Conservation (phyloP, 257 asterid species). For the Paraleonurus japonicus region DNA sequence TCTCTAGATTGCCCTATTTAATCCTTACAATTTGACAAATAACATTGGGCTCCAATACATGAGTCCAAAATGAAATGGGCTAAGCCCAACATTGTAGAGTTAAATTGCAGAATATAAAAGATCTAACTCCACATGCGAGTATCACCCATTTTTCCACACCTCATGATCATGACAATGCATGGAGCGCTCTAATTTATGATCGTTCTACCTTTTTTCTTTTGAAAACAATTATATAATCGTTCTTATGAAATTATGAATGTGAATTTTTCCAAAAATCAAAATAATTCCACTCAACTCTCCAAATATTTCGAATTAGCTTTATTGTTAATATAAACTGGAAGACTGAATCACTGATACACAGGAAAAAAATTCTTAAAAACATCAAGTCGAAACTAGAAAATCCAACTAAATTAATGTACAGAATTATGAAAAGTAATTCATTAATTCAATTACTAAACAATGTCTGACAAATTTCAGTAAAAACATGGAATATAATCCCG, state of each 20-base stretch:
- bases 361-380: background rate
- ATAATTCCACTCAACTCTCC: background rate
- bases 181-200: background rate
- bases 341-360: background rate
- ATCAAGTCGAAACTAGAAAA: background rate
- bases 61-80: no score
- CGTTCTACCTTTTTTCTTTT: no score
- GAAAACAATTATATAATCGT: no score
- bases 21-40: no score
- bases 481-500: slow-evolving; percentile 50
- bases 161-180: no score
- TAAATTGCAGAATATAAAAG: no score
- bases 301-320: background rate
- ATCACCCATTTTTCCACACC: no score
- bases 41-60: no score
- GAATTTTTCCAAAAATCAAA: no score
- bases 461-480: slow-evolving; percentile 63
- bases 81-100: no score
- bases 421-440: background rate
- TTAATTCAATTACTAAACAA: slow-evolving; percentile 38
- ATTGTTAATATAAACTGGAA: background rate
- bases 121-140: no score
- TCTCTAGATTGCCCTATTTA: no score
- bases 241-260: background rate
- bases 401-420: background rate